Base-by-base conservation (phyloP, 495 filamentous ascomycete species). In the Penicillium verhagenii region DNA sequence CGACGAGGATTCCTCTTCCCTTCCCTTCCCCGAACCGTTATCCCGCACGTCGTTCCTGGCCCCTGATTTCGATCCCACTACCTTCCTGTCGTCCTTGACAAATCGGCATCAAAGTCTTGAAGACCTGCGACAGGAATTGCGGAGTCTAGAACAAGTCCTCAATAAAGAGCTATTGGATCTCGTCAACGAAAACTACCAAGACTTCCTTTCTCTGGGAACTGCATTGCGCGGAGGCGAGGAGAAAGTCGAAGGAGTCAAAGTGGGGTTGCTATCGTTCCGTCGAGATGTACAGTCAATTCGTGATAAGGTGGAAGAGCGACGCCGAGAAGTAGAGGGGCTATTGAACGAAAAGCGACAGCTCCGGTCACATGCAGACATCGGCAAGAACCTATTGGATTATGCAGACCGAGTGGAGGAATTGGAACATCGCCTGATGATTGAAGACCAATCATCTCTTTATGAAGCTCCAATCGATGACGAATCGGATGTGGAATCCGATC, bases 31-130 rank as follows among this genome's bases (percentile, higher is more conserved):
- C 8, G 77, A 84, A 33, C 89, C 91, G 3, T 81, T 97, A 42
- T 80, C 89, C 11, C 89, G 92, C 20, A 70, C 76, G 31, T 87
- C 89, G 53, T 97, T 96, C 71, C 84, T 96, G 4, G 71, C 84
- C 14, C 80, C 86, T 1, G 71, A 85, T 57, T 99, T 99, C 74
- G 82, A 87, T 57, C 88, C 95, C 16, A 82, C 87, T 6, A 73
- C 75, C 1, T 99, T 95, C 74, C 86, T 99, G 33, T 89, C 90
- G 6, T 86, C 86, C 4, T 78, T 97, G 1, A 86, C 79, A 26
- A 86, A 92, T 64, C 86, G 94, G 1, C 92, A 97, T 66, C 94
- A 98, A 67, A 96, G 91, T 2, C 89, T 99, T 44, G 93, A 96
- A 68, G 95, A 99, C 69, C 78, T 99, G 16, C 89, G 92, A 14